Conservation (phyloP, 257 asterid genomes). For the Solanum boliviense region DNA sequence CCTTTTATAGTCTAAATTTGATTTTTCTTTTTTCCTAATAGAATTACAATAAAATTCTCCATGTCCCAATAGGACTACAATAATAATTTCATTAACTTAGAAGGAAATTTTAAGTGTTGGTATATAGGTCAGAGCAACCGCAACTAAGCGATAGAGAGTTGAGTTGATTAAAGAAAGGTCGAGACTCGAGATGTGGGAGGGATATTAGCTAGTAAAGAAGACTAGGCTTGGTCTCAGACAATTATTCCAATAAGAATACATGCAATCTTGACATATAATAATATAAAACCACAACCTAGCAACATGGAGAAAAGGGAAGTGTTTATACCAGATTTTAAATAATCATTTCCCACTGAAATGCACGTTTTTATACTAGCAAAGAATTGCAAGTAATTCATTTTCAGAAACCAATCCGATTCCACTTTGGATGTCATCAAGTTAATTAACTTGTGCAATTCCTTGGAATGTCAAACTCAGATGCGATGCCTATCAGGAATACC, state of each 20-base stretch:
- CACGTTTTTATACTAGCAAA: too few relatives aligned
- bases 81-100: too few relatives aligned
- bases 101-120: too few relatives aligned
- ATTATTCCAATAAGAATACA: background rate
- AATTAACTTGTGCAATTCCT: background rate
- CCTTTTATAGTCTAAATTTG: background rate
- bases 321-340: background rate
- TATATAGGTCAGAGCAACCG: too few relatives aligned
- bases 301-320: background rate
- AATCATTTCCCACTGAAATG: too few relatives aligned
- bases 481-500: background rate
- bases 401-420: background rate
- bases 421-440: background rate
- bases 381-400: background rate
- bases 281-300: background rate
- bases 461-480: background rate
- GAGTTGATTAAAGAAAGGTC: too few relatives aligned
- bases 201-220: too few relatives aligned
- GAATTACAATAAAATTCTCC: too few relatives aligned
- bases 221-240: too few relatives aligned
- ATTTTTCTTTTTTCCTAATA: too few relatives aligned
- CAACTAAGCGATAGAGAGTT: too few relatives aligned
- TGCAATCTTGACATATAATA: background rate
- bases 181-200: too few relatives aligned
- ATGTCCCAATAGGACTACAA: background rate